phyloP scores from a whole-genome alignment of 768 basidiomycete species.

The Leccinum ochraceum region DNA sequence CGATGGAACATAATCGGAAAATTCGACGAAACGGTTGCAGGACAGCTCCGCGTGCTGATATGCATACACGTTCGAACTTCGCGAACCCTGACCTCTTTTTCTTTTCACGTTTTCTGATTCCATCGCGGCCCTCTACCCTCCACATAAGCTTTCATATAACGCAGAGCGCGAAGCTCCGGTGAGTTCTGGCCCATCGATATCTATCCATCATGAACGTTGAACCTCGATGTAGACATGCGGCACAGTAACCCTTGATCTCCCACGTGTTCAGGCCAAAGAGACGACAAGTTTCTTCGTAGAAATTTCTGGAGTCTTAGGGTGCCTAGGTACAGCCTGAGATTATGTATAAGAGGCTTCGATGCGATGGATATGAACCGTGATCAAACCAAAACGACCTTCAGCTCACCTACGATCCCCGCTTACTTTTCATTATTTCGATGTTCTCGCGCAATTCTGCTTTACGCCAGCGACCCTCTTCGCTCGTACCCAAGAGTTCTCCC shows the following conservation, averaged over 20 bases:
- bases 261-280: neutral
- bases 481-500: slow-evolving; percentile 7
- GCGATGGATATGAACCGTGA: neutral
- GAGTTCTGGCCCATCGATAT: neutral
- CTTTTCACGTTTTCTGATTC: neutral
- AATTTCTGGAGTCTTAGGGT: neutral
- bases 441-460: slow-evolving; percentile 11
- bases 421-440: neutral
- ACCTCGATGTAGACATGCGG: neutral
- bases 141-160: too few species aligned
- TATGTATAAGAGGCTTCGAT: neutral
- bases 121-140: neutral
- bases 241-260: neutral
- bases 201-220: neutral
- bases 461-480: slow-evolving; percentile 3
- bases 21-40: too few species aligned
- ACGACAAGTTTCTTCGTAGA: neutral
- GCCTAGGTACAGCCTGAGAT: neutral
- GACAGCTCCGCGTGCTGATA: too few species aligned
- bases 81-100: neutral
- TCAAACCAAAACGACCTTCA: neutral
- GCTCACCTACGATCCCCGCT: neutral
- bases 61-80: neutral
- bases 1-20: too few species aligned
- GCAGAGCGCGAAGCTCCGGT: neutral